Evolutionary conservation across 345 rosid genomes (phyloP).

Genomic region (Cardamine resedifolia): DNA sequence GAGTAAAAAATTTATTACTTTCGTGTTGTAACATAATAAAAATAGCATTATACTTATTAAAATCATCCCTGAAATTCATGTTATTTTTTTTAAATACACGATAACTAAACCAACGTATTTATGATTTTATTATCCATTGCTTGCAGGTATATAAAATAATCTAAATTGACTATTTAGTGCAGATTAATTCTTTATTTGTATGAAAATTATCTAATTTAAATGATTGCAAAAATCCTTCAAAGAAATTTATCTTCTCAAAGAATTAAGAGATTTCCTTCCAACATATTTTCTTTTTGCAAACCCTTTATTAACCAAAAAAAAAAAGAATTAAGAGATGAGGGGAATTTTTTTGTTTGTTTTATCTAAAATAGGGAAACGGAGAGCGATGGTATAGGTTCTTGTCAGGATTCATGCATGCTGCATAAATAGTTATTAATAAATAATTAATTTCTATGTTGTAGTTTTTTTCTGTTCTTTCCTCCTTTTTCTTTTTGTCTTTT

Average conservation of each 20-base stretch:
- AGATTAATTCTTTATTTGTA: neutral
- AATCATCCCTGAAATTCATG: neutral
- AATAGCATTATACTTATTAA: neutral
- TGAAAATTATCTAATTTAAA: neutral
- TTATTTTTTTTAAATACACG: neutral
- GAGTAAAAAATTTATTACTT: too few relatives aligned
- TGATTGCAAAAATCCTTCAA: neutral
- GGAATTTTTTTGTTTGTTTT: neutral
- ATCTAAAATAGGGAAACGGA: neutral
- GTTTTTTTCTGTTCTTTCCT: conserved; percentile 4
- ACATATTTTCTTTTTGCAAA: too few relatives aligned
- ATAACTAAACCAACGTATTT: neutral
- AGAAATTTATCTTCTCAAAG: neutral
- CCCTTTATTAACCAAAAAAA: too few relatives aligned
- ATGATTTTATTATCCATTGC: neutral
- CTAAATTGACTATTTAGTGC: neutral
- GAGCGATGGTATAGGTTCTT: conserved; percentile 13
- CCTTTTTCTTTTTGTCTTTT: conserved; percentile 7
- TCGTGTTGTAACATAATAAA: neutral
- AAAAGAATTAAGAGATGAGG: neutral
- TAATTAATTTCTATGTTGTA: conserved; percentile 4
- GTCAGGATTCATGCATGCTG: conserved; percentile 28
- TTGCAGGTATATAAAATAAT: neutral
- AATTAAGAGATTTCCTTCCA: neutral
- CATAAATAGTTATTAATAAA: neutral